Conservation (phyloP, 169 alveolate genomes). For the Ophryocystis elektroscirrha region DNA sequence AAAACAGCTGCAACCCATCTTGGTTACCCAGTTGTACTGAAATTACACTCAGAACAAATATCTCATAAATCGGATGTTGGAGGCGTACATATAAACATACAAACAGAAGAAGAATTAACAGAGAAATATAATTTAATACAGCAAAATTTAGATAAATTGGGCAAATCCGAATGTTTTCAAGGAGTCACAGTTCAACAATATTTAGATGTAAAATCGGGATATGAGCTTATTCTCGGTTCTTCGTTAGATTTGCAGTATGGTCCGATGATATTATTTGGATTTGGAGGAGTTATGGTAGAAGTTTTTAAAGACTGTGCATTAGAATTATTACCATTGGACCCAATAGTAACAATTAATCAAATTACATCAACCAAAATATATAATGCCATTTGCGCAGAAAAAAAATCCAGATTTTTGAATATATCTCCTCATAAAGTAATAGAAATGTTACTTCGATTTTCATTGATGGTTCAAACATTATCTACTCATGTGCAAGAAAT, state of each 20-base stretch:
- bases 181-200: slow-evolving; percentile 36
- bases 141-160: slow-evolving; percentile 11
- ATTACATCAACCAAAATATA: slow-evolving; percentile 20
- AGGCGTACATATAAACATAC: slow-evolving; percentile 28
- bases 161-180: slow-evolving; percentile 25
- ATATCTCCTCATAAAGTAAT: too few relatives aligned
- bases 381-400: slow-evolving; percentile 10
- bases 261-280: slow-evolving; percentile 39
- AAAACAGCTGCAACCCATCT: slow-evolving; percentile 1
- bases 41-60: slow-evolving; percentile 25
- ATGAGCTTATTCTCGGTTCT: slow-evolving; percentile 27
- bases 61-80: slow-evolving; percentile 38
- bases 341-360: slow-evolving; percentile 10
- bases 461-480: slow-evolving; percentile 9
- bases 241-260: slow-evolving; percentile 33
- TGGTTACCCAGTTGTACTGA: slow-evolving; percentile 30
- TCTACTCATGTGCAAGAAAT: slow-evolving; percentile 19
- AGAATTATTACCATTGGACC: slow-evolving; percentile 19
- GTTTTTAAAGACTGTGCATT: slow-evolving; percentile 28
- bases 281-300: slow-evolving; percentile 47
- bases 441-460: too few relatives aligned
- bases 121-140: slow-evolving; percentile 15
- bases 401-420: too few relatives aligned
- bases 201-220: slow-evolving; percentile 19
- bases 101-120: slow-evolving; percentile 15